Conservation (phyloP, 148 eudicot species). For the Vaccinium corymbosum region DNA sequence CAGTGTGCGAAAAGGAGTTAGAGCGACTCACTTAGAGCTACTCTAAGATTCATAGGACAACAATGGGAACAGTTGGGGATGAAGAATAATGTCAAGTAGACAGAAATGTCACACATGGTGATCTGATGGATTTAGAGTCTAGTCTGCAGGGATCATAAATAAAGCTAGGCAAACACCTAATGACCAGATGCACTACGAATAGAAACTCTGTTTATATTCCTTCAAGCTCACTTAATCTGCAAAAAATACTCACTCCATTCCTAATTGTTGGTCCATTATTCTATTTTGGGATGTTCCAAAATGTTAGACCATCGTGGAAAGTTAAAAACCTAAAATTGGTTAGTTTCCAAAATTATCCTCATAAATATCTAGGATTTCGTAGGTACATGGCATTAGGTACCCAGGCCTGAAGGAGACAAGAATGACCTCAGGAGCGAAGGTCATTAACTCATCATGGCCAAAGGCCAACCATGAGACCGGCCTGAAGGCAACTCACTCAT, state of each 20-base stretch:
- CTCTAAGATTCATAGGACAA: not conserved
- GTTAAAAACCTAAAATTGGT: too few species aligned
- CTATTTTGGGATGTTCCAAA: too few species aligned
- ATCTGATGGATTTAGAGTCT: not conserved
- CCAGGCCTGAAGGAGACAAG: too few species aligned
- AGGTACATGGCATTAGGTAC: not conserved
- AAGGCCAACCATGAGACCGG: too few species aligned
- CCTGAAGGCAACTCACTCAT: too few species aligned
- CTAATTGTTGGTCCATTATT: too few species aligned
- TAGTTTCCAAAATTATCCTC: too few species aligned
- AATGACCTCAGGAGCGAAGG: too few species aligned
- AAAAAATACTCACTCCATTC: not conserved
- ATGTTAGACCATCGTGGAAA: too few species aligned
- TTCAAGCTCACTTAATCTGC: not conserved
- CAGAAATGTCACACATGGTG: not conserved
- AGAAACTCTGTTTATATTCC: not conserved
- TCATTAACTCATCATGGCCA: too few species aligned
- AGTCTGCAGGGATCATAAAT: not conserved
- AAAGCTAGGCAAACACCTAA: not conserved
- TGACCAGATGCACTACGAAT: not conserved
- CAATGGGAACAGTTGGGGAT: not conserved
- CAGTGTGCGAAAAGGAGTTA: not conserved
- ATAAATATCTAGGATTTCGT: too few species aligned
- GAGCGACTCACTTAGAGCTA: not conserved
- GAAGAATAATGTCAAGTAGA: not conserved